Percentiles rank a stretch among this genome's conserved stretches.
These are phyloP conservation scores for Fraxinus latifolia DNA, from an alignment of 305 asterid genomes.

Conservation along the genomic window DNA sequence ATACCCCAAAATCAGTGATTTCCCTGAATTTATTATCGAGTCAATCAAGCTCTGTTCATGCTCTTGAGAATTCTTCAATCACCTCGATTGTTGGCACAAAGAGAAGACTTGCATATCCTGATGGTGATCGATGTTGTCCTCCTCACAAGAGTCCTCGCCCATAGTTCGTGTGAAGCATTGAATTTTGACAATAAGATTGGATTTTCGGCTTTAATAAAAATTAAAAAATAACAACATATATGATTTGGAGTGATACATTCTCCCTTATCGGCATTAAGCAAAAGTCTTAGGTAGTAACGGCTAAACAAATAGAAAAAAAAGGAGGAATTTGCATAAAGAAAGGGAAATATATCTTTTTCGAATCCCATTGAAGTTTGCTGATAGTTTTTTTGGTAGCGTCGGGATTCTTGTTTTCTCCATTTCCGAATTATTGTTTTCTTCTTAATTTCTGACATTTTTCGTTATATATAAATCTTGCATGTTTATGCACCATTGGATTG, in stretches of 20 bases:
- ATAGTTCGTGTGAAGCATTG: not conserved
- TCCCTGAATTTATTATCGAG: slow-evolving; percentile 17
- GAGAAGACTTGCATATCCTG: slow-evolving; percentile 31
- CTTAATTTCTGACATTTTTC: slow-evolving; percentile 8
- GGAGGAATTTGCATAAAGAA: slow-evolving; percentile 16
- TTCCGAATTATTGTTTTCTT: slow-evolving; percentile 15
- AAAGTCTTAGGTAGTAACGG: slow-evolving; percentile 21
- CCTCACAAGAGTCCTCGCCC: slow-evolving; percentile 22
- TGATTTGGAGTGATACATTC: slow-evolving; percentile 19
- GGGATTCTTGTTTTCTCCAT: slow-evolving; percentile 19
- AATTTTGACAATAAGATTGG: slow-evolving; percentile 15
- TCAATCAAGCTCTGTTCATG: slow-evolving; percentile 19
- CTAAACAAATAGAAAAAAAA: slow-evolving; percentile 21
- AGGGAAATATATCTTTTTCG: slow-evolving; percentile 17
- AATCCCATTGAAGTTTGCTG: slow-evolving; percentile 13
- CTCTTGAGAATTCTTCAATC: slow-evolving; percentile 24
- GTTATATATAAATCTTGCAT: not conserved
- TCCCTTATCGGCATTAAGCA: slow-evolving; percentile 2
- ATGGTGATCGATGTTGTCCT: slow-evolving; percentile 29
- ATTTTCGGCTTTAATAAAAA: slow-evolving; percentile 11
- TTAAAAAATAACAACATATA: slow-evolving; percentile 6
- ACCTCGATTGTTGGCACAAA: slow-evolving; percentile 25
- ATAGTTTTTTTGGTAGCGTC: slow-evolving; percentile 23
- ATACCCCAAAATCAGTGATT: slow-evolving; percentile 21
- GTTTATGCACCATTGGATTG: not conserved